Evolutionary conservation across 2,329 filamentous ascomycete genomes (phyloP).

Genomic region (Amphichorda felina): DNA sequence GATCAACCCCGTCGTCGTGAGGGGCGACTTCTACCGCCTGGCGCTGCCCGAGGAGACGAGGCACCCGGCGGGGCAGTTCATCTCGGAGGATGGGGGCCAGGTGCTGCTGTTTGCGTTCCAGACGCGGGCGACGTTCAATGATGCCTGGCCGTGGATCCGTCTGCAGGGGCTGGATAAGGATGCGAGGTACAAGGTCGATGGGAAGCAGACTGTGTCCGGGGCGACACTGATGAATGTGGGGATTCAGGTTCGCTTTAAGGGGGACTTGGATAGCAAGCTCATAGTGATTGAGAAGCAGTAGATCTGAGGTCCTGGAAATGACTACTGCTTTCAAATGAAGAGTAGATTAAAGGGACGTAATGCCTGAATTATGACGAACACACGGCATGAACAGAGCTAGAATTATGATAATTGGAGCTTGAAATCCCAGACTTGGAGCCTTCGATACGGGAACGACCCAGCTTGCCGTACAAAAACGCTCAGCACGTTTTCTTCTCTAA

Average conservation of each 20-base stretch:
- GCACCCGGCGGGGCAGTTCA: slow-evolving; percentile 50
- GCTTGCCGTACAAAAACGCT: no score
- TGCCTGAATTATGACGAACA: no score
- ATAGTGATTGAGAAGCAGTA: slow-evolving; percentile 36
- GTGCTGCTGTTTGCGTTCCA: slow-evolving; percentile 51
- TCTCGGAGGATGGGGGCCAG: slow-evolving; percentile 34
- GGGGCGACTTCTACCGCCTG: slow-evolving; percentile 48
- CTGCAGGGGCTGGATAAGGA: slow-evolving; percentile 43
- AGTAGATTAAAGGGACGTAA: no score
- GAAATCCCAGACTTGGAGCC: no score
- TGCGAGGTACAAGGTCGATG: slow-evolving; percentile 41
- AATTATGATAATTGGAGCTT: no score
- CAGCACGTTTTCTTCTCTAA: no score
- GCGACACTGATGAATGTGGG: slow-evolving; percentile 52
- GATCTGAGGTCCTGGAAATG: background rate
- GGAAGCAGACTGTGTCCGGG: slow-evolving; percentile 39
- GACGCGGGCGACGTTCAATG: slow-evolving; percentile 32
- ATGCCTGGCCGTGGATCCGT: slow-evolving; percentile 40
- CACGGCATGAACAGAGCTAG: no score
- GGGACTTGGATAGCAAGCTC: slow-evolving; percentile 45
- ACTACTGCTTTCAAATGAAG: no score
- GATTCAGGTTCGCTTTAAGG: slow-evolving; percentile 36
- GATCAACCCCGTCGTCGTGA: slow-evolving; percentile 47
- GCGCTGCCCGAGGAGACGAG: slow-evolving; percentile 45
- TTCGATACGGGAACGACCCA: no score